phyloP scores from a whole-genome alignment of 2,329 filamentous ascomycete species.

The Ceratocystis colombiana region DNA sequence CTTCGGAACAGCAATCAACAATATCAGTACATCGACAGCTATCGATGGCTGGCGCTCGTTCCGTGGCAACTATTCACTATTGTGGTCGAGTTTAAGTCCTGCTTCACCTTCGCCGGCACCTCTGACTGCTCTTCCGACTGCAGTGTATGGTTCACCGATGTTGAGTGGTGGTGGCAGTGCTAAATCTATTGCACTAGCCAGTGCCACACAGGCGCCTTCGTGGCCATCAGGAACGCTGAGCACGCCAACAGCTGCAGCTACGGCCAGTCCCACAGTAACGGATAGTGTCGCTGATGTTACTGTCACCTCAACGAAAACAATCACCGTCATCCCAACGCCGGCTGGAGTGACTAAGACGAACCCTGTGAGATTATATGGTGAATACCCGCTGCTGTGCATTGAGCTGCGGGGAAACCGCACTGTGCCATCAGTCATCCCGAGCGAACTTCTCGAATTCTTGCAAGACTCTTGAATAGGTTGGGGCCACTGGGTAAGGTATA shows the following conservation, averaged over 20 bases:
- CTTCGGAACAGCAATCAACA: background rate
- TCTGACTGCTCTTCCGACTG: background rate
- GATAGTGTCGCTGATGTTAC: background rate
- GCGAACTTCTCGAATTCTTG: constrained; percentile 20
- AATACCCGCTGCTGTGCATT: constrained; percentile 23
- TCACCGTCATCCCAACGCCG: background rate
- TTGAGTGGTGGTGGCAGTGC: background rate
- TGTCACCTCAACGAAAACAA: background rate
- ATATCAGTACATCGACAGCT: background rate
- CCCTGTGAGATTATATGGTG: constrained; percentile 21
- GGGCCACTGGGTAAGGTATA: background rate
- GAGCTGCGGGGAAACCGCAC: constrained; percentile 16
- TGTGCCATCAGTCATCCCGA: constrained; percentile 15
- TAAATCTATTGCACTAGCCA: background rate
- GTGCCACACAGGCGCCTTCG: constrained; percentile 17
- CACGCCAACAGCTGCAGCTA: constrained; percentile 10
- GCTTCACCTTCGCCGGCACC: background rate
- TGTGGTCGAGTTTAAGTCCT: constrained; percentile 12
- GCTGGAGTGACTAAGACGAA: background rate
- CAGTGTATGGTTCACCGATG: background rate
- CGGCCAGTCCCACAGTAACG: background rate
- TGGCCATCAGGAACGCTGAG: constrained; percentile 19
- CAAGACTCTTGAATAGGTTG: constrained; percentile 6
- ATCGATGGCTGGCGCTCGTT: constrained; percentile 13
- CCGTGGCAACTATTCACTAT: constrained; percentile 19